Percentiles rank a stretch among this genome's conserved stretches.
Conservation (phyloP, 2,329 filamentous ascomycete species). For the Coniochaeta sp. region DNA sequence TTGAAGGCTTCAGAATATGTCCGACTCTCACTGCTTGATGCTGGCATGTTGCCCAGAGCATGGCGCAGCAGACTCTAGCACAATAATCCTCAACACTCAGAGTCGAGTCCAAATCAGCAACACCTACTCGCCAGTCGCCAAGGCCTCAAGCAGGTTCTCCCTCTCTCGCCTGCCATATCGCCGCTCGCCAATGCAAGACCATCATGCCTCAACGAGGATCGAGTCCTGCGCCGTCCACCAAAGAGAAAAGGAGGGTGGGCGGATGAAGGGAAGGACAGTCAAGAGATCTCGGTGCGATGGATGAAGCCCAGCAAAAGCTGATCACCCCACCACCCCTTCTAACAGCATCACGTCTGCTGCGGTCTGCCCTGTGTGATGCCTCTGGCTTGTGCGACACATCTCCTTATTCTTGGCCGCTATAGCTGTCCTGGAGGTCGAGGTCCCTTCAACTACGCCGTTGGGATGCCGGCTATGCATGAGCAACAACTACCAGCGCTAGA, state of each 20-base stretch:
- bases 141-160: no score
- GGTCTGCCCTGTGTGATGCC: background rate
- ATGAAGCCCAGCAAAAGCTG: no score
- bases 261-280: background rate
- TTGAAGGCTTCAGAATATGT: no score
- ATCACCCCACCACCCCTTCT: background rate
- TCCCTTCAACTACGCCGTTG: background rate
- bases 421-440: background rate
- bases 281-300: no score
- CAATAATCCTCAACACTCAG: no score
- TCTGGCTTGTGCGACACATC: background rate
- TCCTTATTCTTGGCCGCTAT: background rate
- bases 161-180: background rate
- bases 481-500: background rate
- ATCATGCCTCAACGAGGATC: no score
- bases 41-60: no score
- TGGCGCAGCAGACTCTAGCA: no score
- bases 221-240: background rate
- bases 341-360: background rate
- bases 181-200: background rate
- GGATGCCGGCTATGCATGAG: no score
- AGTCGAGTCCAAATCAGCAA: no score
- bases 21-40: no score
- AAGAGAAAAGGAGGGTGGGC: background rate
- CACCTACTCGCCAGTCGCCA: no score